Base-by-base conservation (phyloP, 768 basidiomycete genomes). In the Zangia roseola region DNA sequence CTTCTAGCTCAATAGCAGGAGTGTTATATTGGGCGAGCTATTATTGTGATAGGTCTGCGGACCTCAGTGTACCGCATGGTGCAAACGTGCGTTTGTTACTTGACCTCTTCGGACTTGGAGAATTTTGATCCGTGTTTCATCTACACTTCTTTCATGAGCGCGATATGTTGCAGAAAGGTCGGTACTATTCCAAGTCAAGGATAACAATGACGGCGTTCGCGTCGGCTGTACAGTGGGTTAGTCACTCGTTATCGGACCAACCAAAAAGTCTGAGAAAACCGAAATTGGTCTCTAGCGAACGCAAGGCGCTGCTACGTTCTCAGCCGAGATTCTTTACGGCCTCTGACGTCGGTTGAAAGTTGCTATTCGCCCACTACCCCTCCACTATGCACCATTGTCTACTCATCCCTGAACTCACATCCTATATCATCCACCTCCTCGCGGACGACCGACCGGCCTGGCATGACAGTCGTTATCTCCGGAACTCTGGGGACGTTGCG, bases 311-410 rank as follows among this genome's bases (percentile, higher is more conserved):
- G 14, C 13, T 10, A n/a, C 31, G 10, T 12, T 43, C 31, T 34
- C 31, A 43, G 20, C 9, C 28, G 16, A 16, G 31, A 31, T 14
- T 14, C 31, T 1, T 16, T 16, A 31, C 31, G 14, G 37, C 19
- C 3, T 28, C 36, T 36, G 52, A 41, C 52, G 37, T 30, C 21
- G 31, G 31, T 25, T 49, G 33, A 20, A 26, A 25, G 10, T 23
- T 21, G 23, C 16, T 21, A 21, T 49, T 49, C 25, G 16, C 31
- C 16, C 8, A 16, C 54, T 6, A 26, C 34, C 26, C 23, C 10
- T 16, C 26, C 14, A 35, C 34, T 14, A 67, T 69, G 66, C 66
- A 68, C 25, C 53, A n/a, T 4, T 67, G 63, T 53, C 49, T 68
- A n/a, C 57, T 61, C 35, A 54, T 68, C 28, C 53, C 57, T 12